Evolutionary conservation across 345 rosid genomes (phyloP), one percentile per base, ranked within the genome.

Genomic region (Euphorbia lathyris): DNA sequence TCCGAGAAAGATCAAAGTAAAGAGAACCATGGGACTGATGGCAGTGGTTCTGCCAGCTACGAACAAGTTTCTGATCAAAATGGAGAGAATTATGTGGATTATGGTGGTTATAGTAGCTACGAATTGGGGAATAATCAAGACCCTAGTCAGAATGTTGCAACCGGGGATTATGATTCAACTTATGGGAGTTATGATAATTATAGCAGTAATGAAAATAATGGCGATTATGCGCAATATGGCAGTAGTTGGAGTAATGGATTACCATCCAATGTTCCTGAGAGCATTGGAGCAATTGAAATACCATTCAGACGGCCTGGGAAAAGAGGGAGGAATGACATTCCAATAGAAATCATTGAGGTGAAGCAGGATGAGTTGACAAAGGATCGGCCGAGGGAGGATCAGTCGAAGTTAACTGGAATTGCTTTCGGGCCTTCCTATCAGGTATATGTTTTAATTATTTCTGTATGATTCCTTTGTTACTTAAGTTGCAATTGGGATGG

Each of bases 371-470:
- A 96, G 78, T 80, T 96, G 72, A 90, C 88, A 75, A 96, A 96
- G 92, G 77, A 96, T 80, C 82, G 98, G 60, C 99, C 98, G 0
- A 84, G 99, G 68, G 89, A 84, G 73, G 98, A 96, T 76, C 92
- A 85, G 73, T 83, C 57, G 70, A 96, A 96, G 86, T 74, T 85
- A 55, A 96, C 99, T 8, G 96, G 98, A 40, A 87, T 90, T 16
- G 99, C 98, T 52, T 92, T 96, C 65, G 99, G 99, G 42, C 99
- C 99, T 58, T 63, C 97, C 38, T 86, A 88, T 80, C 92, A 88
- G 98, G 99, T 95, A 82, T 56, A 7, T 34, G 0, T 19, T 23
- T 59, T 29, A 16, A 10, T 58, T 0, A 4, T 58, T 27, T 16
- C 26, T 45, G 12, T n/a, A 6, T 53, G 17, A 7, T 17, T 23